Evolutionary conservation across 768 basidiomycete genomes (phyloP).

Genomic region (Podaxis sp.): DNA sequence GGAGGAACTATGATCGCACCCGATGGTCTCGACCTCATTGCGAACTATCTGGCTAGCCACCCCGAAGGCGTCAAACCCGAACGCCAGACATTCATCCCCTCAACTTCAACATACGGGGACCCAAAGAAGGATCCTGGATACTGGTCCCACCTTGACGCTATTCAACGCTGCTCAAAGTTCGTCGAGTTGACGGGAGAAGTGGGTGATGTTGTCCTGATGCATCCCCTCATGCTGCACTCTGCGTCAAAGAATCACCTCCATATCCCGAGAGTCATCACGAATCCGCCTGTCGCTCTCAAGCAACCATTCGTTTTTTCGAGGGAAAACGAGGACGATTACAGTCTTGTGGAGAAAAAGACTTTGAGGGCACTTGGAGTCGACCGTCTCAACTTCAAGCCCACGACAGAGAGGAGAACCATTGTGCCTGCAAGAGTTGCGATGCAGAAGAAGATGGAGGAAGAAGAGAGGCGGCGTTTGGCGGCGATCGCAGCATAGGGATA

Average conservation of each 20-base stretch:
- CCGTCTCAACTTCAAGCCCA: slow-evolving; percentile 38
- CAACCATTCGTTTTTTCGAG: slow-evolving; percentile 51
- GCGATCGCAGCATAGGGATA: slow-evolving; percentile 5
- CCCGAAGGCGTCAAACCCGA: slow-evolving; percentile 48
- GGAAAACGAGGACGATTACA: slow-evolving; percentile 41
- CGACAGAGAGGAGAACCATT: slow-evolving; percentile 42
- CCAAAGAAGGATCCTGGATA: slow-evolving; percentile 36
- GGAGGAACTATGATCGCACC: slow-evolving; percentile 61
- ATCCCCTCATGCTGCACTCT: slow-evolving; percentile 63
- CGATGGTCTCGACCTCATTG: slow-evolving; percentile 47
- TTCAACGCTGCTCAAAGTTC: slow-evolving; percentile 38
- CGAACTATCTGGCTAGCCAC: slow-evolving; percentile 45
- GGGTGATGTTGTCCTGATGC: slow-evolving; percentile 62
- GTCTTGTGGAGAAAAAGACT: slow-evolving; percentile 58
- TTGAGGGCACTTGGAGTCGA: slow-evolving; percentile 47
- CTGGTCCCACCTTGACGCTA: slow-evolving; percentile 40
- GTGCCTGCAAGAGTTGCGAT: slow-evolving; percentile 40
- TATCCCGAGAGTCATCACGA: slow-evolving; percentile 57
- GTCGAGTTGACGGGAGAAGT: slow-evolving; percentile 54
- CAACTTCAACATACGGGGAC: slow-evolving; percentile 30
- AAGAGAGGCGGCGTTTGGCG: slow-evolving; percentile 39
- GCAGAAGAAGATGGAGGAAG: slow-evolving; percentile 45
- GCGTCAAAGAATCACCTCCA: slow-evolving; percentile 58
- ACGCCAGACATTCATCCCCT: slow-evolving; percentile 42
- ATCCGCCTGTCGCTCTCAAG: slow-evolving; percentile 54